These are phyloP conservation scores for Trametes sp. DNA, from an alignment of 1,284 basidiomycete genomes.

Conservation along the genomic window DNA sequence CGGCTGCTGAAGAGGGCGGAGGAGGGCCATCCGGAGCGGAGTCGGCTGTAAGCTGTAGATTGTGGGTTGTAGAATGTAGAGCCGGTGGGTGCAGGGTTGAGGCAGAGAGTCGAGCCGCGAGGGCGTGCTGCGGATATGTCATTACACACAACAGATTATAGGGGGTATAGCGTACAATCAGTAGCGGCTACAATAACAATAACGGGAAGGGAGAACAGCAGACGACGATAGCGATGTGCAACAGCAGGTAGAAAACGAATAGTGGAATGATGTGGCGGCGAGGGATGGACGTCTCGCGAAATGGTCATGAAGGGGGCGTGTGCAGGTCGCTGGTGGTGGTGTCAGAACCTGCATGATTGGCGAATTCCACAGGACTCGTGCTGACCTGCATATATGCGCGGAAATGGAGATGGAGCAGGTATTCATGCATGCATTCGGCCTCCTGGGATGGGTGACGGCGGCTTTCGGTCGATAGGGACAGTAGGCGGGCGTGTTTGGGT, in stretches of 20 bases:
- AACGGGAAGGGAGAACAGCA: neutral
- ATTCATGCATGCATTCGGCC: neutral
- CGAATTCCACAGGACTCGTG: neutral
- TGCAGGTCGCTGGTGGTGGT: neutral
- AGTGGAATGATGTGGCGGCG: neutral
- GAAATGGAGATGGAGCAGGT: neutral
- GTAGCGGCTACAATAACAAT: constrained; percentile 10
- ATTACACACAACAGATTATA: neutral
- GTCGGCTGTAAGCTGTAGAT: constrained; percentile 16
- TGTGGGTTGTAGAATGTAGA: too few relatives aligned
- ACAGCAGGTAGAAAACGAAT: neutral
- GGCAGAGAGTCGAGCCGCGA: neutral
- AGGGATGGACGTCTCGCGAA: constrained; percentile 12
- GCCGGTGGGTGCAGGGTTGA: too few relatives aligned
- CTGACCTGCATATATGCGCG: constrained; percentile 1
- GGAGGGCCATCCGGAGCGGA: constrained; percentile 31
- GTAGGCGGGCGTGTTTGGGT: constrained; percentile 5
- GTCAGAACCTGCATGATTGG: neutral
- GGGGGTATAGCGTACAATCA: constrained; percentile 9
- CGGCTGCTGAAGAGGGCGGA: constrained; percentile 52
- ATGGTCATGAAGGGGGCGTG: neutral
- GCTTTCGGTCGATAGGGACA: neutral
- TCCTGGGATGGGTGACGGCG: neutral
- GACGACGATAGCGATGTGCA: neutral
- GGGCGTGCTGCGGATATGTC: neutral